Conservation (phyloP, 768 basidiomycete genomes). For the Agaricus blazei region DNA sequence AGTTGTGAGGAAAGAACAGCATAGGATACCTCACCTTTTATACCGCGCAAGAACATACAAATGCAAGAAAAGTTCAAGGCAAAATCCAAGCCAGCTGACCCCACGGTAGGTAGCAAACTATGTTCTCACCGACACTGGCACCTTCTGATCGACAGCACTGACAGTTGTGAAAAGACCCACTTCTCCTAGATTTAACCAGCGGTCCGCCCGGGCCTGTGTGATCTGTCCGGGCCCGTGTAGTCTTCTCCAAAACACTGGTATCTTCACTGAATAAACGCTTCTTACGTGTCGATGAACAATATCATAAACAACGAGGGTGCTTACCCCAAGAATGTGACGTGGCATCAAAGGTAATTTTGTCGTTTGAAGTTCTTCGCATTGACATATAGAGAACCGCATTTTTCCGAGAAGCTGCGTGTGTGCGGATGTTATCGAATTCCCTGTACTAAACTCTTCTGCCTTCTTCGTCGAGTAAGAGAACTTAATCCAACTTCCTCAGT, state of each 20-base stretch:
- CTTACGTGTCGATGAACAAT: neutral
- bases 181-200: conserved; percentile 1
- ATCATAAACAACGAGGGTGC: neutral
- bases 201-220: conserved; percentile 10
- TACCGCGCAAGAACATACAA: neutral
- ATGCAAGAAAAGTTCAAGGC: neutral
- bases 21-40: conserved; percentile 1
- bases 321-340: neutral
- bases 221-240: conserved; percentile 7
- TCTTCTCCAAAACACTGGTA: neutral
- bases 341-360: neutral
- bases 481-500: too few species aligned
- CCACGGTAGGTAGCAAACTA: neutral
- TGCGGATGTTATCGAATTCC: too few species aligned
- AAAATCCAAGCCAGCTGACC: conserved; percentile 1
- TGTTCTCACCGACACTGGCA: conserved; percentile 3
- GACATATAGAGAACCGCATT: conserved; percentile 8
- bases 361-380: neutral
- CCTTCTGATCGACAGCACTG: neutral
- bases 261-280: neutral
- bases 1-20: conserved; percentile 2
- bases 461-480: too few species aligned
- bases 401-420: conserved; percentile 1
- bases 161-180: neutral
- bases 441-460: too few species aligned